Base-by-base conservation (phyloP, 495 filamentous ascomycete genomes). In the Tuber umbilicatum region DNA sequence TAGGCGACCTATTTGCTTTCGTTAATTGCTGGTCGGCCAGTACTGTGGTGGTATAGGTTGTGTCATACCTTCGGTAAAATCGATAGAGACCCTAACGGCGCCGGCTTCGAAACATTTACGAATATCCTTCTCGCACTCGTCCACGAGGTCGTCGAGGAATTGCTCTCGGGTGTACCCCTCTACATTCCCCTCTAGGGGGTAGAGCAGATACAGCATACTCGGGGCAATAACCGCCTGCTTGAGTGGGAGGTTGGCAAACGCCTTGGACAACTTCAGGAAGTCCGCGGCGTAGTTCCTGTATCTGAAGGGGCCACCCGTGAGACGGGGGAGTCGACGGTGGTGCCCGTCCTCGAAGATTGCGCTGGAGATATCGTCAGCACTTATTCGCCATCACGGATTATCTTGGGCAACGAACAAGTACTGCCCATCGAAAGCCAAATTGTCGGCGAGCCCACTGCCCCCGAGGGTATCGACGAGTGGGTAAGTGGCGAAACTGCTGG, bases 81-180 rank as follows among this genome's bases (percentile, higher is more conserved):
- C 84, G 41, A 85, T 84, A 40, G 82, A 83, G 16, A 85, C 84
- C 38, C 84, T 79, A 55, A 80, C 73, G 31, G 84, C 84, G 17
- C 85, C 84, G 6, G 80, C 83, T 67, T 84, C 82, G 75, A 85
- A 85, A 64, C 84, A 85, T 68, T 81, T 81, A 12, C 85, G 76
- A 70, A 85, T 85, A 73, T 85, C 84, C 76, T 84, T 85, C 72
- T 84, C 84, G 60, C 85, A 85, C 73, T 85, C 84, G 64, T 84
- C 45, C 3, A 85, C 85, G n/a, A 85, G 78, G 75, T 85, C 84
- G 35, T 84, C 73, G 9, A 85, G 81, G 70, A 85, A 85, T 55
- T 83, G 74, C 40, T 82, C 83, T 41, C 79, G 82, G 19, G 78
- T 69, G 75, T 85, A 85, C 19, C 82, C 85, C 64, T 83, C 82